Base-by-base conservation (phyloP, 139 green algal genomes). In the Micractinium sp. region DNA sequence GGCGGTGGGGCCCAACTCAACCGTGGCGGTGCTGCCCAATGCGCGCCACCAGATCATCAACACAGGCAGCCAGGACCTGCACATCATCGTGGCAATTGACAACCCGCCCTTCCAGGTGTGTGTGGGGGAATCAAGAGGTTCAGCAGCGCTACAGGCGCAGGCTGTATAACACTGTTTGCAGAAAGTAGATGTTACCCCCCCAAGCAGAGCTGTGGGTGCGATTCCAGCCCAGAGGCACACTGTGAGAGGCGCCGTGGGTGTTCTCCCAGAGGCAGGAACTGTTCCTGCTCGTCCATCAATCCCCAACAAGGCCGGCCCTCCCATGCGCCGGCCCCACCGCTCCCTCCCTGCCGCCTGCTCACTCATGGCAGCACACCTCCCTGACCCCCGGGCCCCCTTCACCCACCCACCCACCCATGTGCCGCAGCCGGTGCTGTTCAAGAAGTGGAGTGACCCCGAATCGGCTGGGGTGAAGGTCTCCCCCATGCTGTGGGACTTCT, bases 61-160 rank as follows among this genome's bases (percentile, higher is more conserved):
- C 38, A 27, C 56, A 27, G 77, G 77, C 14, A 47, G 20, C 38
- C 20, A 82, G 41, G 77, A 82, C 38, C 33, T 82, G 7, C 77
- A 82, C 1, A 25, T 82, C 25, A 14, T 61, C 9, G 77, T 56
- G 38, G 77, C 38, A 39, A 61, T 82, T 36, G 39, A 35, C 77
- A 82, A 82, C 77, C 77, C 77, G 38, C 77, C 77, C 77, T 82
- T 82, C 38, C 16, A 39, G 77, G 77, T 82, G 77, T 61, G 77
- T 7, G 74, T 35, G 13, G 47, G 74, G 0, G 69, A 29, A 31
- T 35, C 27, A 38, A 38, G 69, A 14, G 69, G 29, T 38, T 15
- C 29, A 36, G 27, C 35, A 13, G 13, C 5, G 69, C 69, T 36
- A 15, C 27, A 1, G 27, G 20, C 20, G 69, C 69, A 38, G 69